Base-by-base conservation (phyloP, 768 basidiomycete species). In the Galerina marginata region DNA sequence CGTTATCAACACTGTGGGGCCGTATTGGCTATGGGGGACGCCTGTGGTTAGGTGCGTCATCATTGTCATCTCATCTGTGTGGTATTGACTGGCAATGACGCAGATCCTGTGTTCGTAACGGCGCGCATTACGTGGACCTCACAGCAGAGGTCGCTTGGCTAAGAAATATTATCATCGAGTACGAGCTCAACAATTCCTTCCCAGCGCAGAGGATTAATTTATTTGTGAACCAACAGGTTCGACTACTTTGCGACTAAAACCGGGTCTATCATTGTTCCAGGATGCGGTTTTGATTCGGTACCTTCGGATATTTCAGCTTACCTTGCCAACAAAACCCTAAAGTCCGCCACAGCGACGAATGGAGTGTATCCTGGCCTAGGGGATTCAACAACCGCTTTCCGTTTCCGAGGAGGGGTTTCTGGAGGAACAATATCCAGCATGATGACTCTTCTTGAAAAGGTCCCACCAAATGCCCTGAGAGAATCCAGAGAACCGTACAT, bases 51-150 rank as follows among this genome's bases (percentile, higher is more conserved):
- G 72, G 87, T 88, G 62, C 45, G 86, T 75, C 39, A 1, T 36
- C 26, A 2, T 54, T 12, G 29, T 9, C 37, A 9, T 37, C 6
- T 2, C 46, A 14, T 36, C n/a, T 23, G 26, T 57, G 15, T 40
- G 15, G 20, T 55, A 10, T 52, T 14, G 25, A 39, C 16, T 52
- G 16, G 20, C 33, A 23, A 14, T 20, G n/a, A 36, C 15, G 12
- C 44, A 62, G 49, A 39, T 15, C 46, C 33, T 96, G 95, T 63
- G 90, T 88, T 4, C 77, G 76, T 38, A 77, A 89, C 59, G 88
- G 91, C 5, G 83, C 85, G 6, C 93, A 96, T 73, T 96, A 96
- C 70, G 86, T 94, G 26, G 96, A 98, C 73, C 77, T 95, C 37
- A 86, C 90, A 2, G 90, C 91, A 7, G 94, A 96, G 71, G 74